Conservation (phyloP, 805 yeast genomes). For the Hermanozyma aechmeae region DNA sequence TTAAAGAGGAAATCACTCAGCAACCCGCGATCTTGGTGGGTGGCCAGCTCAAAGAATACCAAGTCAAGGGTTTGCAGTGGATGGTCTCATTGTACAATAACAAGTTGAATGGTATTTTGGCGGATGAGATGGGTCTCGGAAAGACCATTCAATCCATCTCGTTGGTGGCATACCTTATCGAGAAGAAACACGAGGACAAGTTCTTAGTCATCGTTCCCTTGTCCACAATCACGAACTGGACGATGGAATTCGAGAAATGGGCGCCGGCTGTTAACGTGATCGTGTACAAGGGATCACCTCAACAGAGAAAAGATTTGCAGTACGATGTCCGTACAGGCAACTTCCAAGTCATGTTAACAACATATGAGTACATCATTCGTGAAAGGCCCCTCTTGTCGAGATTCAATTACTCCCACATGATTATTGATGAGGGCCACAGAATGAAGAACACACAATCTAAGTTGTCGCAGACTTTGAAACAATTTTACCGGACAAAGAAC, state of each 20-base stretch:
- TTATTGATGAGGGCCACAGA: conserved; percentile 86
- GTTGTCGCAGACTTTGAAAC: conserved; percentile 60
- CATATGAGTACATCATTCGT: conserved; percentile 73
- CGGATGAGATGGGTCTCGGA: conserved; percentile 65
- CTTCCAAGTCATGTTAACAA: conserved; percentile 69
- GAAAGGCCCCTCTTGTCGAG: conserved; percentile 64
- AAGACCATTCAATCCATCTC: conserved; percentile 74
- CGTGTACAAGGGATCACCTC: conserved; percentile 71
- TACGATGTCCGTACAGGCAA: conserved; percentile 56
- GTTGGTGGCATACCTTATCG: conserved; percentile 60
- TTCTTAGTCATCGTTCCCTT: conserved; percentile 76
- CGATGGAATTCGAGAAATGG: conserved; percentile 79
- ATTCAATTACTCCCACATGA: conserved; percentile 77
- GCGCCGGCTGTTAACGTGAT: conserved; percentile 70
- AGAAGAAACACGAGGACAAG: conserved; percentile 59
- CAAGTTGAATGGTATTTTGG: conserved; percentile 53
- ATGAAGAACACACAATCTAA: conserved; percentile 76
- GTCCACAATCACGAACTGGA: conserved; percentile 82
- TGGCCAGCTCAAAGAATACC: conserved; percentile 74
- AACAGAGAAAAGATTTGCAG: conserved; percentile 58
- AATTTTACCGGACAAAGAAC: conserved; percentile 64
- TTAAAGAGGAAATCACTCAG: conserved; percentile 53
- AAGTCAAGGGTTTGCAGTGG: conserved; percentile 55
- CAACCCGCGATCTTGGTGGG: conserved; percentile 70
- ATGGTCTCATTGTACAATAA: conserved; percentile 57